Conservation (phyloP, 2,329 filamentous ascomycete genomes). For the Ascochyta koolunga region DNA sequence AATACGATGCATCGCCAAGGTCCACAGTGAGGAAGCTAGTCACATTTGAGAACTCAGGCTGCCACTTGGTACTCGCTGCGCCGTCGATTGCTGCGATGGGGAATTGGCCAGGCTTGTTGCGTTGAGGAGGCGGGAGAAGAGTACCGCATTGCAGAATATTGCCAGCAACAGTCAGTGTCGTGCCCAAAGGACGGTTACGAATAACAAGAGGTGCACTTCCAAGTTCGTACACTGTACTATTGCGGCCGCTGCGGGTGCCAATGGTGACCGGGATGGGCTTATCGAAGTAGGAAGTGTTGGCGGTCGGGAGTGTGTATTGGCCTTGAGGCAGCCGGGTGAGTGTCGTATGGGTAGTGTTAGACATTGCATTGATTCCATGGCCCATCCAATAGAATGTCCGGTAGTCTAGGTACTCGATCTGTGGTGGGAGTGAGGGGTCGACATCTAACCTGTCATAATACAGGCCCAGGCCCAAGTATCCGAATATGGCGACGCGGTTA, state of each 20-base stretch:
- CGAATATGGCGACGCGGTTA: constrained; percentile 70
- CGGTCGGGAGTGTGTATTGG: constrained; percentile 55
- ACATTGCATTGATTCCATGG: constrained; percentile 64
- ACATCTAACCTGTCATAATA: constrained; percentile 66
- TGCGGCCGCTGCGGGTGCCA: constrained; percentile 48
- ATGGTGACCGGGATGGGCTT: constrained; percentile 65
- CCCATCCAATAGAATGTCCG: constrained; percentile 71
- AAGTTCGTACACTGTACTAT: constrained; percentile 52
- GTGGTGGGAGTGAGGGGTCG: constrained; percentile 65
- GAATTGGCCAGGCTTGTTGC: constrained; percentile 68
- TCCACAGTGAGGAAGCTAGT: constrained; percentile 64
- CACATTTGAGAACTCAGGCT: constrained; percentile 59
- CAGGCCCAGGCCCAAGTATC: constrained; percentile 69
- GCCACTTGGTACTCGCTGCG: constrained; percentile 70
- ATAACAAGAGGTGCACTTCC: constrained; percentile 59
- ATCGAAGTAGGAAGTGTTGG: constrained; percentile 61
- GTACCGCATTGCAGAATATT: constrained; percentile 71
- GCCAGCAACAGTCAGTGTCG: constrained; percentile 59
- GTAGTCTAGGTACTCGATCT: constrained; percentile 65
- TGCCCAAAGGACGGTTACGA: constrained; percentile 63
- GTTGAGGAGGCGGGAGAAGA: constrained; percentile 47
- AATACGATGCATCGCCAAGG: constrained; percentile 46
- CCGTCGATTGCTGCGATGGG: constrained; percentile 71
- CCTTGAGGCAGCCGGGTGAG: constrained; percentile 57
- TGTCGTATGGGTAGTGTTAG: constrained; percentile 64